Evolutionary conservation across 2,329 filamentous ascomycete species (phyloP).

Genomic region (Fusarium protoensiforme): DNA sequence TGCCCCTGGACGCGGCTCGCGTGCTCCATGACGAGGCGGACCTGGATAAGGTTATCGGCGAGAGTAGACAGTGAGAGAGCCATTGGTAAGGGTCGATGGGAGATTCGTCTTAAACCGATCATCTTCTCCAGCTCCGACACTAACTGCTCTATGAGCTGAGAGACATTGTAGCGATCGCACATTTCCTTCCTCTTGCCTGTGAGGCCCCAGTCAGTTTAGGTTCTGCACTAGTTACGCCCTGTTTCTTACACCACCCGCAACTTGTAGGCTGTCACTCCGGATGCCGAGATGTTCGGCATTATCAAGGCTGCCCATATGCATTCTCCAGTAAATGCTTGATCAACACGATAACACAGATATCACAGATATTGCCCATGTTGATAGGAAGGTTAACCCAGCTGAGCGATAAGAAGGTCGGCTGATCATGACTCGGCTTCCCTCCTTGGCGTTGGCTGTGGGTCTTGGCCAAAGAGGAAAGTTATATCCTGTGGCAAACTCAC

Average conservation of each 20-base stretch:
- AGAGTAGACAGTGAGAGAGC: not conserved
- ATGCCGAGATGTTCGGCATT: not conserved
- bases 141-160: not conserved
- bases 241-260: not conserved
- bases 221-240: not conserved
- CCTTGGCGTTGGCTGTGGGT: not conserved
- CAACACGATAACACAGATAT: not conserved
- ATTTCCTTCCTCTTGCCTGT: not conserved
- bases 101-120: not conserved
- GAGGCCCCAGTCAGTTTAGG: not conserved
- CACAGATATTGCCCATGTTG: not conserved
- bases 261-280: not conserved
- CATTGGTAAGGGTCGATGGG: not conserved
- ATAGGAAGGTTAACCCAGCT: not conserved
- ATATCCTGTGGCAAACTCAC: slow-evolving; percentile 9
- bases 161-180: not conserved
- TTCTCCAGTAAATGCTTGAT: not conserved
- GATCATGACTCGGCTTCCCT: not conserved
- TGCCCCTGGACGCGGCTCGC: not conserved
- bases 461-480: slow-evolving; percentile 17
- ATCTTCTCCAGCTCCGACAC: not conserved
- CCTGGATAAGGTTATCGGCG: not conserved
- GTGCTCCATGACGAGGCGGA: not conserved
- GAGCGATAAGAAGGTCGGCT: not conserved
- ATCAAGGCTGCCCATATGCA: not conserved